phyloP scores from a whole-genome alignment of 2,329 filamentous ascomycete species.

The Penicillium sp. region DNA sequence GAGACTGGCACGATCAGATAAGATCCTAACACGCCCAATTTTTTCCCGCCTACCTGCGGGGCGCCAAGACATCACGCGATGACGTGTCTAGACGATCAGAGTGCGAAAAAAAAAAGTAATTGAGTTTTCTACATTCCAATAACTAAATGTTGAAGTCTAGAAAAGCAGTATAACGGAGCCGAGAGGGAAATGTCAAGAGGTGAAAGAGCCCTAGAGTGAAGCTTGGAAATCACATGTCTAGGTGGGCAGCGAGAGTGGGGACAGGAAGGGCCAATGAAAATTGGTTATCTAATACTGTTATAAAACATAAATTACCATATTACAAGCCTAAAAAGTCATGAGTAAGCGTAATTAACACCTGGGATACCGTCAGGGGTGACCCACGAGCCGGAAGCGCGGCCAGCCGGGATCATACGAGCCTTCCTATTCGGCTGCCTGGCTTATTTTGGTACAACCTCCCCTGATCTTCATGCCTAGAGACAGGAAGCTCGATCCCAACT shows the following conservation, averaged over 20 bases:
- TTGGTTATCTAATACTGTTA: background rate
- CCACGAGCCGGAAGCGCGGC: slow-evolving; percentile 25
- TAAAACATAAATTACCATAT: background rate
- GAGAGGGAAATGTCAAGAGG: background rate
- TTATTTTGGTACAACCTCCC: background rate
- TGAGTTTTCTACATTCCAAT: background rate
- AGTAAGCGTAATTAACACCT: slow-evolving; percentile 3
- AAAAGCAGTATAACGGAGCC: background rate
- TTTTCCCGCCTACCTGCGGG: slow-evolving; percentile 2
- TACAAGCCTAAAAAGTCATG: background rate
- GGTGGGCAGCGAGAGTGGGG: background rate
- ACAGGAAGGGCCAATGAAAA: background rate
- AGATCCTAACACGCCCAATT: slow-evolving; percentile 17
- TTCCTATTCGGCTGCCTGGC: background rate
- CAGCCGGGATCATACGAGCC: slow-evolving; percentile 35
- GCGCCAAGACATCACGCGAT: slow-evolving; percentile 2
- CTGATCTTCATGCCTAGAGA: slow-evolving; percentile 10
- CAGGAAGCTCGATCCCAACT: background rate
- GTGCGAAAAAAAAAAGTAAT: background rate
- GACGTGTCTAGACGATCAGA: slow-evolving; percentile 7
- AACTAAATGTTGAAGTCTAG: background rate
- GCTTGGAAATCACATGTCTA: slow-evolving; percentile 4
- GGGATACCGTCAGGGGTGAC: slow-evolving; percentile 4
- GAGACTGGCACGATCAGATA: slow-evolving; percentile 25
- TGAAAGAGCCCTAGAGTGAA: background rate